A percentile compares a stretch with the other conserved stretches of the same genome.
Conservation (phyloP, 257 asterid genomes). For the Solanum bulbocastanum region DNA sequence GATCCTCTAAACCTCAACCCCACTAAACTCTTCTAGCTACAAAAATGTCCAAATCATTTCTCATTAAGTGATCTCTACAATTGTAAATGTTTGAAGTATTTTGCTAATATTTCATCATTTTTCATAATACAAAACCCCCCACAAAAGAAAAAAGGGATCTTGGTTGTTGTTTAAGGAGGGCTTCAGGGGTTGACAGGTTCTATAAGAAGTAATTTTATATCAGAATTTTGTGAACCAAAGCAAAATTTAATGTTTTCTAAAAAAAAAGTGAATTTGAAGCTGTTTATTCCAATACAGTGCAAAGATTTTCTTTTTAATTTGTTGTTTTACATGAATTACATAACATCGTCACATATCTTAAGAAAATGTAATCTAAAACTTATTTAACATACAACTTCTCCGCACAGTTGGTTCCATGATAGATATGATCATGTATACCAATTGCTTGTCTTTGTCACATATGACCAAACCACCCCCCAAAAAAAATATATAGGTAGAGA, state of each 20-base stretch:
- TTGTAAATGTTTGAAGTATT: background rate
- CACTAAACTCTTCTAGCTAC: background rate
- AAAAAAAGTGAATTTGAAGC: background rate
- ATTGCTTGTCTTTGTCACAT: background rate
- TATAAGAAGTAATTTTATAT: background rate
- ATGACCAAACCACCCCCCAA: background rate
- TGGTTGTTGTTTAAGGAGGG: background rate
- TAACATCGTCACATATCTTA: background rate
- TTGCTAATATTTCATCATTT: background rate
- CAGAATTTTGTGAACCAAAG: background rate
- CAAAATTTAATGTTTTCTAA: background rate
- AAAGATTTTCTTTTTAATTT: background rate
- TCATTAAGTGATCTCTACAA: background rate
- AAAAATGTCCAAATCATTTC: background rate
- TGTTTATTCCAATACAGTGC: background rate
- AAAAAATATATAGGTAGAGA: background rate
- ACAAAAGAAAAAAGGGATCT: background rate
- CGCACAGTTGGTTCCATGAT: background rate
- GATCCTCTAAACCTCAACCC: background rate
- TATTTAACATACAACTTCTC: background rate
- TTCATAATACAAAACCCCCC: background rate
- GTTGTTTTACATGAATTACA: background rate
- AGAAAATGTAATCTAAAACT: background rate
- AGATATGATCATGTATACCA: background rate
- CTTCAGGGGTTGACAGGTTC: background rate